These are phyloP conservation scores for Alternaria sp. DNA, from an alignment of 2,329 filamentous ascomycete species.

Conservation along the genomic window DNA sequence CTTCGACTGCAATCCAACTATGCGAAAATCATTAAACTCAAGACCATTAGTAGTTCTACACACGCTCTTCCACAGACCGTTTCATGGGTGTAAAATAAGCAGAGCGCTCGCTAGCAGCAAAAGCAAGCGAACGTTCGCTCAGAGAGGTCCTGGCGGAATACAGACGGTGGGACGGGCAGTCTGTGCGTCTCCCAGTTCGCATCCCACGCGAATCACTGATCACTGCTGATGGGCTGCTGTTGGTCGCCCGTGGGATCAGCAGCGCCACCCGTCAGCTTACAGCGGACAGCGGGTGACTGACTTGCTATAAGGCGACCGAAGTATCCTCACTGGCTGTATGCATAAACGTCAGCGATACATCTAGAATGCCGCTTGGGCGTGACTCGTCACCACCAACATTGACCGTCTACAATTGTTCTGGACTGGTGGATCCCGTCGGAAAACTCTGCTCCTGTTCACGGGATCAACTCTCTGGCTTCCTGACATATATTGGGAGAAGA, in stretches of 20 bases:
- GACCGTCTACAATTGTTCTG: background rate
- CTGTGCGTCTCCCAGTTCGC: background rate
- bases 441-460: background rate
- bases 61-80: background rate
- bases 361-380: background rate
- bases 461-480: background rate
- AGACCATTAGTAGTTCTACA: background rate
- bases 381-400: background rate
- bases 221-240: background rate
- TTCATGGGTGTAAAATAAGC: background rate
- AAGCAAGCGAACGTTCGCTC: background rate
- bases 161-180: background rate
- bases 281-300: background rate
- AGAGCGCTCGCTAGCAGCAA: background rate
- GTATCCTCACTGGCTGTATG: background rate
- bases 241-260: background rate
- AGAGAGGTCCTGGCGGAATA: background rate
- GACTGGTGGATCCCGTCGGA: background rate
- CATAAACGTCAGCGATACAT: background rate
- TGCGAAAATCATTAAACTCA: background rate
- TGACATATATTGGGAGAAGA: background rate
- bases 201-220: background rate
- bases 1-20: background rate
- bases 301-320: background rate
- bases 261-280: conserved; percentile 2